Percentiles rank a stretch among this genome's conserved stretches.
phyloP scores from a whole-genome alignment of 192 early-diverging fungal genomes.

The Dispira parvispora region DNA sequence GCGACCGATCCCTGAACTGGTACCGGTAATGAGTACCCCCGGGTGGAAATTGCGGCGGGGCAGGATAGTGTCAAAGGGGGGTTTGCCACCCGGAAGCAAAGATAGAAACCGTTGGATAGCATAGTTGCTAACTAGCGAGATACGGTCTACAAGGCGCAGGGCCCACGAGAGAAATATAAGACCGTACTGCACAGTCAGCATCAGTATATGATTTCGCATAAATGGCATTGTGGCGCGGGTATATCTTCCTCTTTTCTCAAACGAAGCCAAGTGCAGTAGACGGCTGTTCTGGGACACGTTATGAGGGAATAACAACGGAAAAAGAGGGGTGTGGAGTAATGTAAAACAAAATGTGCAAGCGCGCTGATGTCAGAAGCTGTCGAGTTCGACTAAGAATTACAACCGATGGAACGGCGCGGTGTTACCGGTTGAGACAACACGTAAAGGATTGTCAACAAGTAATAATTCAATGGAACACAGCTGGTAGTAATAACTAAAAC shows the following conservation, averaged over 20 bases:
- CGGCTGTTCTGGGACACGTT: too few species aligned
- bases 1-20: constrained; percentile 31
- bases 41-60: constrained; percentile 21
- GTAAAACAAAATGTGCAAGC: too few species aligned
- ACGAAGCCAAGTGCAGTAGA: too few species aligned
- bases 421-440: too few species aligned
- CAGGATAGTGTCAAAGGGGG: constrained; percentile 16
- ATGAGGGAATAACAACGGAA: too few species aligned
- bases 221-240: constrained; percentile 13
- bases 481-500: too few species aligned
- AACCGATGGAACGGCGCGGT: too few species aligned
- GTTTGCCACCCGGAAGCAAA: constrained; percentile 26
- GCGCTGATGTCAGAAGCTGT: too few species aligned
- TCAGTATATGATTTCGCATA: constrained; percentile 26
- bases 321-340: too few species aligned
- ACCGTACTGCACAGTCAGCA: constrained; percentile 22
- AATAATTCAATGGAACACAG: too few species aligned
- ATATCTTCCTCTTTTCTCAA: background rate
- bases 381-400: too few species aligned
- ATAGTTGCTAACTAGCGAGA: constrained; percentile 24
- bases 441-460: too few species aligned
- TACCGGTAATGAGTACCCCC: constrained; percentile 29
- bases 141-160: constrained; percentile 19
- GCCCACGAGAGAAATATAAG: constrained; percentile 17
- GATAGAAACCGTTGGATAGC: constrained; percentile 17